Base-by-base conservation (phyloP, 148 eudicot genomes). In the Simmondsia chinensis region DNA sequence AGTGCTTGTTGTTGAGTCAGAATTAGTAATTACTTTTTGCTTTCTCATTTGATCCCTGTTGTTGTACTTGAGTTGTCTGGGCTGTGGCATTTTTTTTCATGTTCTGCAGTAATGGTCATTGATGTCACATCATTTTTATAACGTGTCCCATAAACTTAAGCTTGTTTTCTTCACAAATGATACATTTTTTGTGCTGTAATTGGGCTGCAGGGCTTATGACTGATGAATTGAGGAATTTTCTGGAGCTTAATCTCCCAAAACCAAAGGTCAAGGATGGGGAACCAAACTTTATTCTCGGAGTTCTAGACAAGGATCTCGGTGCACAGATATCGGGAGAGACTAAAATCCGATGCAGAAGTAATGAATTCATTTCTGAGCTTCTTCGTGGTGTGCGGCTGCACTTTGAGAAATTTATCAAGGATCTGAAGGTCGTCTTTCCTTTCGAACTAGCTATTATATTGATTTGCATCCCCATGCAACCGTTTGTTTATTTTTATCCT, bases 341-440 rank as follows among this genome's bases (percentile, higher is more conserved):
- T 20, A 91, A 85, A 57, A 67, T 91, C 11, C 73, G 72, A 4
- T 91, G 97, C 71, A 81, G 72, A 68, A 74, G 88, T 47, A 85
- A 91, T 54, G 94, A 91, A 50, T 91, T 82, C 54, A 54, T 85
- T 49, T 71, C 57, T 16, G 95, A 91, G 66, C 88, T 91, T 52
- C 73, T 91, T 27, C 94, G 97, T 20, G 97, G 97, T 54, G 83
- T 91, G n/a, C 83, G 97, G 15, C 31, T 72, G 49, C 97, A 91
- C 61, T 74, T 91, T 57, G 79, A 79, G 44, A 66, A 59, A 40
- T 82, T 78, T 57, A 81, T 91, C 49, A 66, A 74, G 70, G 82
- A 82, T 57, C 73, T 91, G 20, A 91, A 91, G 95, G 97, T 91
- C n/a, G n/a, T n/a, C n/a, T n/a, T n/a, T n/a, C n/a, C n/a, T n/a